Evolutionary conservation across 23 red algal species (phyloP).

Genomic region (Rhodosorus marinus): DNA sequence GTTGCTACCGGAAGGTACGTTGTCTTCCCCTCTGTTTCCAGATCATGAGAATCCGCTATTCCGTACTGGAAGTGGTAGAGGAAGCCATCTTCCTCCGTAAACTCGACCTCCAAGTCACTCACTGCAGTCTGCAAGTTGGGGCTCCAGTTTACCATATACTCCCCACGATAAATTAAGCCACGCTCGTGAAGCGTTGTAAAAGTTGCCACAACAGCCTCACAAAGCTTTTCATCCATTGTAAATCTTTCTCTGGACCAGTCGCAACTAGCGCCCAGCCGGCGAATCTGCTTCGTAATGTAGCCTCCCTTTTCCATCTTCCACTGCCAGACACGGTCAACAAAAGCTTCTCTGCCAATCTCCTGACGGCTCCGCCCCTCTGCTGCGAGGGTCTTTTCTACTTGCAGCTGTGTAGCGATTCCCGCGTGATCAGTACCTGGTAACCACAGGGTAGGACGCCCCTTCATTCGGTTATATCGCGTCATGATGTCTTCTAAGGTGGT

Average conservation of each 20-base stretch:
- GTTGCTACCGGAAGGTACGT: conserved; percentile 70
- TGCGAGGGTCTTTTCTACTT: conserved; percentile 51
- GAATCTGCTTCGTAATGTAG: conserved; percentile 91
- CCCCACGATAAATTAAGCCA: conserved; percentile 72
- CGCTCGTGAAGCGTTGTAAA: conserved; percentile 74
- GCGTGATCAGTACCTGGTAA: conserved; percentile 97
- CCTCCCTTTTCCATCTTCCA: conserved; percentile 88
- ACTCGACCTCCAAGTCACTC: conserved; percentile 92
- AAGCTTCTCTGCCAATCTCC: conserved; percentile 58
- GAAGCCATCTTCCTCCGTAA: conserved; percentile 68
- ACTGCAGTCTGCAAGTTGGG: conserved; percentile 82
- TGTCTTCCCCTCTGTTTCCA: neutral
- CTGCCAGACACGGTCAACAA: conserved; percentile 78
- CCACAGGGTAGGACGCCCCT: conserved; percentile 44
- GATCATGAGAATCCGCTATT: conserved; percentile 21
- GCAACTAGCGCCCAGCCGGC: conserved; percentile 69
- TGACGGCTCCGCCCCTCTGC: conserved; percentile 16
- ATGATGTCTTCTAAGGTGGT: conserved; percentile 83
- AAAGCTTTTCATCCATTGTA: conserved; percentile 49
- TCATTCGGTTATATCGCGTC: conserved; percentile 77
- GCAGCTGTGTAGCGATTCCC: conserved; percentile 91
- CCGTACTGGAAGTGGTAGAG: conserved; percentile 90
- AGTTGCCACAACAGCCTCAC: conserved; percentile 48
- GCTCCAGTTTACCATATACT: conserved; percentile 98
- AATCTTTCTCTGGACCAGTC: conserved; percentile 79